Base-by-base conservation (phyloP, 163 green algal species). In the Volvox carteri region DNA sequence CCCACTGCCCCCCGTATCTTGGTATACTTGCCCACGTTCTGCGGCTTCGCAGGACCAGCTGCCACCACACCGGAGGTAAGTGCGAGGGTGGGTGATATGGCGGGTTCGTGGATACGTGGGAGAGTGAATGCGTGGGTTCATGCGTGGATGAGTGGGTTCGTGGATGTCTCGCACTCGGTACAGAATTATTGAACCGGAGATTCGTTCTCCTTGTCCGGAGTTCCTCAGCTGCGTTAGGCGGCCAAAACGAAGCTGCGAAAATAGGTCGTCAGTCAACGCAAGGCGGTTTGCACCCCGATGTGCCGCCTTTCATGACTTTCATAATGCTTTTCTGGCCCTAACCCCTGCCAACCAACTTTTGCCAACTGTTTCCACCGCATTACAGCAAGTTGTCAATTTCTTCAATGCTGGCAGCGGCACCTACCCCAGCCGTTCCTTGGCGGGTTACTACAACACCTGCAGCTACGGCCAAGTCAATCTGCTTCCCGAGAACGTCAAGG, bases 361-460 rank as follows among this genome's bases (percentile, higher is more conserved):
- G 48, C 48, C 60, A 2, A 37, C 18, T 68, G 58, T 30, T 30
- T 68, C 58, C 58, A 11, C 39, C 68, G 68, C 54, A 19, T 65
- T 65, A 28, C 70, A 78, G 70, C 16, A 58, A 7, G 70, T 54
- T 5, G 37, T 30, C 14, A 54, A 78, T 2, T 41, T 78, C 0
- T 30, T 78, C 14, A 37, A 37, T 6, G 39, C 14, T 33, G 37
- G 70, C 12, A 52, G 33, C 3, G 23, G 14, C 37, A 56, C 18
- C 70, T 37, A 58, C n/a, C 5, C 9, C 16, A 65, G 42, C 23
- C 73, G 73, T 12, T 65, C 73, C 11, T 46, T 80, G 73, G 73
- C 42, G 0, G 65, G 35, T 21, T 79, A 73, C 46, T 87, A 58
- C 35, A 39, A 72, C 62, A 79, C 65, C 7, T 87, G 81, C 48